These are phyloP conservation scores for Paecilomyces dactylethromorphus DNA, from an alignment of 2,329 filamentous ascomycete genomes.

Conservation along the genomic window DNA sequence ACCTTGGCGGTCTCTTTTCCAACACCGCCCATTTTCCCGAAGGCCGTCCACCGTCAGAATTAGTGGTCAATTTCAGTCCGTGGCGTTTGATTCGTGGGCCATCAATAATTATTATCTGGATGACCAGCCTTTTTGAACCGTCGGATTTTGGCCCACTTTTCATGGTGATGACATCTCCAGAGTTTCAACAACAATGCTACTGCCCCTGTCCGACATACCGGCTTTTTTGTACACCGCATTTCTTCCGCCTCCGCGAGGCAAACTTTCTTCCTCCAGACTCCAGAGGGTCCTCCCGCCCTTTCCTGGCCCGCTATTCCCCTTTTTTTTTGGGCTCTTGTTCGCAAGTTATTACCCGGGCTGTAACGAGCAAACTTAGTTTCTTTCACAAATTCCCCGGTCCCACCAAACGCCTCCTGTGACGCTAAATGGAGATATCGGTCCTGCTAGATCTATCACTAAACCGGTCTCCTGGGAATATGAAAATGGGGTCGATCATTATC, in stretches of 20 bases:
- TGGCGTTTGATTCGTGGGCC: background rate
- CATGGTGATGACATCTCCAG: background rate
- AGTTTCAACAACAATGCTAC: background rate
- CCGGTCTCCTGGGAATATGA: conserved; percentile 1
- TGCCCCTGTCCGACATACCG: background rate
- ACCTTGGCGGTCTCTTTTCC: background rate
- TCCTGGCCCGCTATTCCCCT: background rate
- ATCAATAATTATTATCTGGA: background rate
- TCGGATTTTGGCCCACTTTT: background rate
- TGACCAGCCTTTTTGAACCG: background rate
- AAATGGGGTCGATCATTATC: conserved; percentile 8
- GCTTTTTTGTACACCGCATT: background rate
- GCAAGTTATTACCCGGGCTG: background rate
- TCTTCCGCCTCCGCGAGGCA: background rate
- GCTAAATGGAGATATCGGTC: background rate
- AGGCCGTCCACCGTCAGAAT: background rate
- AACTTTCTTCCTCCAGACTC: background rate
- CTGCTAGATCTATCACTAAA: conserved; percentile 1
- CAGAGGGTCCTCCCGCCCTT: background rate
- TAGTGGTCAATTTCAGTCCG: background rate
- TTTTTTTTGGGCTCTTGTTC: background rate
- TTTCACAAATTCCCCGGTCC: background rate
- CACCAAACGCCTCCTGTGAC: background rate
- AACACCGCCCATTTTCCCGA: background rate
- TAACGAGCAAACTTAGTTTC: background rate